Evolutionary conservation across 2,329 filamentous ascomycete genomes (phyloP).

Genomic region (Ascocoryne sarcoides): DNA sequence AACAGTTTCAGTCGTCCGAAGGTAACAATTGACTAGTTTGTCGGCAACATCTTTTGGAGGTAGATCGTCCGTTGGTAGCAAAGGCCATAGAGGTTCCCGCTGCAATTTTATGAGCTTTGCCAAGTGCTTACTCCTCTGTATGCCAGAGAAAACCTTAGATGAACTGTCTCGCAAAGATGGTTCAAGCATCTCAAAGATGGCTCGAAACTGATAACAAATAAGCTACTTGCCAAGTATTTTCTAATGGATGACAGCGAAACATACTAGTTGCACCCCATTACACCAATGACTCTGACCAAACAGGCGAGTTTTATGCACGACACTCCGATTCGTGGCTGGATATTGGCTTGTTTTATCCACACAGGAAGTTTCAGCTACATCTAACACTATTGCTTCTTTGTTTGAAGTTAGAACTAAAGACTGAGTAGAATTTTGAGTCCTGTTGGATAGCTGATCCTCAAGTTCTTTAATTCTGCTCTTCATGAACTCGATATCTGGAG

Average conservation of each 20-base stretch:
- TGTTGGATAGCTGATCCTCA: slow-evolving; percentile 34
- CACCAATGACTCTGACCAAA: slow-evolving; percentile 52
- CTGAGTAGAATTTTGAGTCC: slow-evolving; percentile 13
- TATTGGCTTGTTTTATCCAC: slow-evolving; percentile 42
- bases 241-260: slow-evolving; percentile 12
- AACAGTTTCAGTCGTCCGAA: slow-evolving; percentile 38
- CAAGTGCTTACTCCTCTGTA: slow-evolving; percentile 45
- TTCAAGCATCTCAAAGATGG: slow-evolving; percentile 38
- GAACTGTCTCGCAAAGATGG: slow-evolving; percentile 30
- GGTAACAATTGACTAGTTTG: slow-evolving; percentile 40
- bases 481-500: slow-evolving; percentile 31
- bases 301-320: slow-evolving; percentile 46
- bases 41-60: slow-evolving; percentile 39
- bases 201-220: slow-evolving; percentile 30
- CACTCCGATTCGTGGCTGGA: slow-evolving; percentile 32
- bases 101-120: slow-evolving; percentile 43
- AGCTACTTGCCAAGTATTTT: slow-evolving; percentile 6
- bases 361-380: slow-evolving; percentile 36
- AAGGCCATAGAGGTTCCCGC: slow-evolving; percentile 41
- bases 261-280: slow-evolving; percentile 39
- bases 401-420: slow-evolving; percentile 16
- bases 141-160: slow-evolving; percentile 28
- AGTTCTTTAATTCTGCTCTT: slow-evolving; percentile 34
- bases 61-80: slow-evolving; percentile 33
- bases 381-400: slow-evolving; percentile 32